Conservation (phyloP, 306 rosid species). For the Acacia confusa region DNA sequence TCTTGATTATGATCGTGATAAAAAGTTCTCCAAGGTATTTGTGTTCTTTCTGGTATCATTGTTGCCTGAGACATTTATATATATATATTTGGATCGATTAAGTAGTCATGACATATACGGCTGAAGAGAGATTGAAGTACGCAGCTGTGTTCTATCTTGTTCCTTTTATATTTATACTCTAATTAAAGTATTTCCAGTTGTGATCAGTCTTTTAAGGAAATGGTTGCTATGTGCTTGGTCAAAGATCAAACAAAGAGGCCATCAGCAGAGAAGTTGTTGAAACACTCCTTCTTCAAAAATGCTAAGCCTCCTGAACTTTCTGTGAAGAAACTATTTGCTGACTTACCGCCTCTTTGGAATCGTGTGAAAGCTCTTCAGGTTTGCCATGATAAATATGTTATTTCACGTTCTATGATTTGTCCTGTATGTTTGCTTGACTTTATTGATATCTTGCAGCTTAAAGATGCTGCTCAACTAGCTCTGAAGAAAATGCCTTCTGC, state of each 20-base stretch:
- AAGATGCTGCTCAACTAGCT: constrained; percentile 96
- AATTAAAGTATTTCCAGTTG: constrained; percentile 97
- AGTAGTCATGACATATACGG: neutral
- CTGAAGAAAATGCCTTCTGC: constrained; percentile 97
- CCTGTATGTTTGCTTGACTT: constrained; percentile 32
- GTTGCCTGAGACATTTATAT: neutral
- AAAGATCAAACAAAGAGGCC: constrained; percentile 99
- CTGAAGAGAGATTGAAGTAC: constrained; percentile 14
- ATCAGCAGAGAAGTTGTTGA: constrained; percentile 83
- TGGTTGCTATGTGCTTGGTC: constrained; percentile 99
- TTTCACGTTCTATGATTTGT: constrained; percentile 24
- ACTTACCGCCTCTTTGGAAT: constrained; percentile 89
- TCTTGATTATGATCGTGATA: constrained; percentile 97
- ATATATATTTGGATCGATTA: constrained; percentile 5
- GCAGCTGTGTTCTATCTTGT: constrained; percentile 10
- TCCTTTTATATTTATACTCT: constrained; percentile 57
- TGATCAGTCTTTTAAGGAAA: constrained; percentile 99
- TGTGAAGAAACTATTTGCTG: constrained; percentile 83
- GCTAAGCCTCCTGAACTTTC: constrained; percentile 94
- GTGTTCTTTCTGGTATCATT: constrained; percentile 67
- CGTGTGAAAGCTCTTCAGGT: constrained; percentile 99
- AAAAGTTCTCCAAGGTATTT: constrained; percentile 94
- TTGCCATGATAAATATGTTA: constrained; percentile 16
- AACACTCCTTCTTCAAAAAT: constrained; percentile 83
- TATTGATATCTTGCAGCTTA: constrained; percentile 54